Evolutionary conservation across 306 rosid genomes (phyloP).

Genomic region (Crataegus laevigata): DNA sequence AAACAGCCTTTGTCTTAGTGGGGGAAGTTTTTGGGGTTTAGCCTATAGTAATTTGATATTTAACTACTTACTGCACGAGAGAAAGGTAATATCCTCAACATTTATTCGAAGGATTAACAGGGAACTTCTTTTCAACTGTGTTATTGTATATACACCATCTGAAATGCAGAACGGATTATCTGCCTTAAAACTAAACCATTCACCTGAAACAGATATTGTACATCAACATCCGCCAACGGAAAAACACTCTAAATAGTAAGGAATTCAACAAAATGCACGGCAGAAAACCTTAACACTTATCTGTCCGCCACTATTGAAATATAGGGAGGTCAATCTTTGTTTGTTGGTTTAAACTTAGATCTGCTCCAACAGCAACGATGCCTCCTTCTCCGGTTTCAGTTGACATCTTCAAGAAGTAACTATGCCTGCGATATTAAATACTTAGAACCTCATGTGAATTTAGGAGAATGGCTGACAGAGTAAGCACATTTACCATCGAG

Average conservation of each 20-base stretch:
- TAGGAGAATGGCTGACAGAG: background rate
- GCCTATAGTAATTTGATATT: background rate
- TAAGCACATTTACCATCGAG: slow-evolving; percentile 56
- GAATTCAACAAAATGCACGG: background rate
- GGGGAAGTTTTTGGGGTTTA: no score
- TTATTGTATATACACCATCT: background rate
- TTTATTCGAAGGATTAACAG: background rate
- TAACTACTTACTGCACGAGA: background rate
- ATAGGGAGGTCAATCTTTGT: slow-evolving; percentile 61
- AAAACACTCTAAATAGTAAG: background rate
- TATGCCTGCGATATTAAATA: slow-evolving; percentile 63
- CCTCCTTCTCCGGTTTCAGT: slow-evolving; percentile 45
- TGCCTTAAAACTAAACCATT: background rate
- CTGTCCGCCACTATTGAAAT: slow-evolving; percentile 35
- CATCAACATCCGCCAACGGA: background rate
- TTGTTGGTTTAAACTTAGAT: slow-evolving; percentile 20
- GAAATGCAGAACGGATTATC: background rate
- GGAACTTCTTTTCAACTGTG: background rate
- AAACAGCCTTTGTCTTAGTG: no score
- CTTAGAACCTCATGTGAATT: slow-evolving; percentile 20
- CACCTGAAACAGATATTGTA: background rate
- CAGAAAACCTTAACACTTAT: background rate
- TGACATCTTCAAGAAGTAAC: slow-evolving; percentile 81
- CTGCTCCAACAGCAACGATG: slow-evolving; percentile 25
- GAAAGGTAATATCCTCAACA: background rate